Evolutionary conservation across 495 filamentous ascomycete species (phyloP).

Genomic region (Sporormia fimetaria): DNA sequence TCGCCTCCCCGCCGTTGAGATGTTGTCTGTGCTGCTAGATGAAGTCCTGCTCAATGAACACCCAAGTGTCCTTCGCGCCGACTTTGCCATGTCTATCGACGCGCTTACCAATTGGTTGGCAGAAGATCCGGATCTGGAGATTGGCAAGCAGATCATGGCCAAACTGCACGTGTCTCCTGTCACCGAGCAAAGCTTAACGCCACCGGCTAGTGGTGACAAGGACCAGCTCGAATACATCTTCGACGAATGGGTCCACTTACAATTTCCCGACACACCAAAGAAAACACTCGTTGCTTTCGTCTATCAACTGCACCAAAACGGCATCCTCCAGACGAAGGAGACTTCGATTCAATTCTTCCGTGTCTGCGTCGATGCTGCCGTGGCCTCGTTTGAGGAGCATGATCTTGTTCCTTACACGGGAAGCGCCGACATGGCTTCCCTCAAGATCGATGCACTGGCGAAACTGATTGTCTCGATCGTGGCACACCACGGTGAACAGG

Average conservation of each 20-base stretch:
- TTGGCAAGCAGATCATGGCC: conserved; percentile 55
- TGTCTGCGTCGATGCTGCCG: conserved; percentile 66
- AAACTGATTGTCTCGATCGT: conserved; percentile 68
- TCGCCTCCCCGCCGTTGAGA: conserved; percentile 57
- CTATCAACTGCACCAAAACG: conserved; percentile 63
- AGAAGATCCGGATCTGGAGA: conserved; percentile 55
- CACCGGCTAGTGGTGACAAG: conserved; percentile 36
- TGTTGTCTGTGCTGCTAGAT: conserved; percentile 64
- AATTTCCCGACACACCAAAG: conserved; percentile 57
- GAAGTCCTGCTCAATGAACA: conserved; percentile 64
- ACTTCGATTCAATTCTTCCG: conserved; percentile 70
- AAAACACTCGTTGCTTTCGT: conserved; percentile 68
- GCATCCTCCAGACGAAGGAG: conserved; percentile 58
- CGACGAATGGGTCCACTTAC: conserved; percentile 82
- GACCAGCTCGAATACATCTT: conserved; percentile 91
- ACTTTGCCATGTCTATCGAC: conserved; percentile 70
- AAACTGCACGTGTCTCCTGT: conserved; percentile 43
- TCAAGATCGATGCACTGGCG: conserved; percentile 75
- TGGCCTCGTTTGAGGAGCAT: conserved; percentile 62
- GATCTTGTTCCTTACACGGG: conserved; percentile 40
- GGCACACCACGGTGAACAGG: conserved; percentile 47
- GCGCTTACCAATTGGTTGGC: conserved; percentile 72
- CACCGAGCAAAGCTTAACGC: conserved; percentile 24
- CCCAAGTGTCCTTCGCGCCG: conserved; percentile 64
- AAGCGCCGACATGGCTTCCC: conserved; percentile 56